Evolutionary conservation across 306 rosid genomes (phyloP).

Genomic region (Carpinus viminea): DNA sequence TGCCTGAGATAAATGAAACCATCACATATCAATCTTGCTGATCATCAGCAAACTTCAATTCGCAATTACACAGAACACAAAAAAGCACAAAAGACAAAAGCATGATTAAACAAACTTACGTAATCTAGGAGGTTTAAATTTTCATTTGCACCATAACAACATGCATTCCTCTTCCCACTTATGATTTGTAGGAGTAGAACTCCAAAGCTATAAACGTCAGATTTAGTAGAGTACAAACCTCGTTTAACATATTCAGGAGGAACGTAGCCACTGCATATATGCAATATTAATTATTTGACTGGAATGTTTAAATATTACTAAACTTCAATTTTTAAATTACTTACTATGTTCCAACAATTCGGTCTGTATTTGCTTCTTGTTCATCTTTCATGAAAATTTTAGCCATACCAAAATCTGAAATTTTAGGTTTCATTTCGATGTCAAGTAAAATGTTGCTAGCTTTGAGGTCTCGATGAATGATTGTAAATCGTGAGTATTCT

Average conservation of each 20-base stretch:
- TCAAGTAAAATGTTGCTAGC: constrained; percentile 59
- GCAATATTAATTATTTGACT: neutral
- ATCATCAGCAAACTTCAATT: too few relatives aligned
- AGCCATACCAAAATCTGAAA: constrained; percentile 68
- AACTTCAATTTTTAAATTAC: constrained; percentile 13
- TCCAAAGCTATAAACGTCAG: constrained; percentile 45
- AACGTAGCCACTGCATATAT: constrained; percentile 44
- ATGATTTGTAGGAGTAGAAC: constrained; percentile 63
- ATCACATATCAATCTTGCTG: too few relatives aligned
- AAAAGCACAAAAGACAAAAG: too few relatives aligned
- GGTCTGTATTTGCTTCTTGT: constrained; percentile 60
- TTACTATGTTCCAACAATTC: constrained; percentile 67
- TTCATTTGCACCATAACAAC: constrained; percentile 44
- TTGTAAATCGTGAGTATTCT: constrained; percentile 31
- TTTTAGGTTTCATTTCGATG: constrained; percentile 55
- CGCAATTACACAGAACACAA: too few relatives aligned
- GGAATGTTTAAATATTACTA: neutral
- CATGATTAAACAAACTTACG: constrained; percentile 31
- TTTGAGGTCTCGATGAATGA: constrained; percentile 69
- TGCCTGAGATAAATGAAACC: constrained; percentile 34
- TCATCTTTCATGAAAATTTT: constrained; percentile 52
- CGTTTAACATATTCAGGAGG: constrained; percentile 55
- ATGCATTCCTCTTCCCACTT: constrained; percentile 49
- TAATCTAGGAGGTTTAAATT: constrained; percentile 49
- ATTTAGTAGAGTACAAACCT: constrained; percentile 61